Percentiles rank a stretch among this genome's conserved stretches.
Conservation (phyloP, 352 stramenopile genomes). For the Globisporangium cystogenes region DNA sequence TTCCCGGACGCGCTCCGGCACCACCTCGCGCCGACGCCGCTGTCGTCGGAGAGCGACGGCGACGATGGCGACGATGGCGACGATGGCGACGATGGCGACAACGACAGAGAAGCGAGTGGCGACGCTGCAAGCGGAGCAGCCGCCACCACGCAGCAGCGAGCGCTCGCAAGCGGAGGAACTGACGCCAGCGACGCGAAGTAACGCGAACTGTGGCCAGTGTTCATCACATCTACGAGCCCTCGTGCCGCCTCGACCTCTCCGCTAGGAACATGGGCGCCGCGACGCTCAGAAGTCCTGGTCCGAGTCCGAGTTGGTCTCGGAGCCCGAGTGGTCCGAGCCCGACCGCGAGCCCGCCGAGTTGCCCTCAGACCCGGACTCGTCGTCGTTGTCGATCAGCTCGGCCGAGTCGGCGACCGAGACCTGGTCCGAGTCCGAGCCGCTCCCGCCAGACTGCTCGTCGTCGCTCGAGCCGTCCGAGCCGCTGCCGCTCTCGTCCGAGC, state of each 20-base stretch:
- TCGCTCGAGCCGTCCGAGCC: conserved; percentile 48
- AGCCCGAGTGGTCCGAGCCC: conserved; percentile 33
- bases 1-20: conserved; percentile 37
- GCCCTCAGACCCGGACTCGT: conserved; percentile 53
- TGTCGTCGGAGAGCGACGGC: conserved; percentile 1
- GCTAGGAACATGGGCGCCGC: not conserved
- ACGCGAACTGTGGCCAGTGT: not conserved
- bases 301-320: conserved; percentile 36
- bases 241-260: not conserved
- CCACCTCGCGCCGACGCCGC: conserved; percentile 14
- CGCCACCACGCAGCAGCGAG: not conserved
- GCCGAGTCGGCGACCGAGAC: conserved; percentile 79
- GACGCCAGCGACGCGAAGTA: not conserved
- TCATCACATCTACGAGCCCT: not conserved
- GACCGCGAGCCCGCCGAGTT: conserved; percentile 54
- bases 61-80: not conserved
- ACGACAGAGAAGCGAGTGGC: not conserved
- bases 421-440: conserved; percentile 68
- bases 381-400: conserved; percentile 82
- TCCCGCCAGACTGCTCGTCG: conserved; percentile 10
- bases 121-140: no score
- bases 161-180: not conserved
- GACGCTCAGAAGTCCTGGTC: conserved; percentile 68
- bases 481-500: conserved; percentile 40
- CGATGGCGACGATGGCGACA: not conserved